Conservation (phyloP, 768 basidiomycete genomes). For the Rhizopogon vinicolor region DNA sequence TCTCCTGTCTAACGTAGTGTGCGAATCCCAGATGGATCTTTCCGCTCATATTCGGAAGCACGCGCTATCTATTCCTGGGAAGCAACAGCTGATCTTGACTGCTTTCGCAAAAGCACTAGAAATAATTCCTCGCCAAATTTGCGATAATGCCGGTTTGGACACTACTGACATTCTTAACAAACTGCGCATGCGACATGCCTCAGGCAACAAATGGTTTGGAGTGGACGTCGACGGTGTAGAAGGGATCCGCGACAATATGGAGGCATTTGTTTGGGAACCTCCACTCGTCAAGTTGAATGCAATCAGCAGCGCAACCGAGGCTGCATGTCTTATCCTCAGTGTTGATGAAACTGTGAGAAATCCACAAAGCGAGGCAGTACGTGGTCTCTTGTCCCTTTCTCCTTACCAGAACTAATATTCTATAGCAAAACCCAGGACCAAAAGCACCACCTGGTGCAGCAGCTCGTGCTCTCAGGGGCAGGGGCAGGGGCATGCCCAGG, state of each 20-base stretch:
- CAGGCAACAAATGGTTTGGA: slow-evolving; percentile 85
- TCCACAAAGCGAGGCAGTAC: slow-evolving; percentile 88
- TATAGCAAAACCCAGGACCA: slow-evolving; percentile 77
- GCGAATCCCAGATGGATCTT: slow-evolving; percentile 81
- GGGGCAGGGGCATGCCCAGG: slow-evolving; percentile 79
- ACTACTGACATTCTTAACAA: slow-evolving; percentile 97
- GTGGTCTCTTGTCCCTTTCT: slow-evolving; percentile 21
- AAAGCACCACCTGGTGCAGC: slow-evolving; percentile 90
- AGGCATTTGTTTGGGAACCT: slow-evolving; percentile 98
- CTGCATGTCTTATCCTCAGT: slow-evolving; percentile 91
- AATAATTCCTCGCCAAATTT: slow-evolving; percentile 96
- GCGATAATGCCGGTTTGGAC: slow-evolving; percentile 96
- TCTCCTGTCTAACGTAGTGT: neutral
- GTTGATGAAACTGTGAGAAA: slow-evolving; percentile 98
- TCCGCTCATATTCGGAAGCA: slow-evolving; percentile 92
- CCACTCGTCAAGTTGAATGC: slow-evolving; percentile 94
- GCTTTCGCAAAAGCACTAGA: slow-evolving; percentile 97
- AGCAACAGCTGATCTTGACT: slow-evolving; percentile 89
- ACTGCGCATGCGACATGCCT: slow-evolving; percentile 92
- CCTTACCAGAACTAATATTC: slow-evolving; percentile 7
- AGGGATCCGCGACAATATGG: slow-evolving; percentile 94
- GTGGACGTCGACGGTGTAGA: slow-evolving; percentile 90
- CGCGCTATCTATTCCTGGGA: slow-evolving; percentile 91
- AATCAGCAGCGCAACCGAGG: slow-evolving; percentile 92
- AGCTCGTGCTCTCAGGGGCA: slow-evolving; percentile 77